These are phyloP conservation scores for Suillus decipiens DNA, from an alignment of 768 basidiomycete genomes.

Conservation along the genomic window DNA sequence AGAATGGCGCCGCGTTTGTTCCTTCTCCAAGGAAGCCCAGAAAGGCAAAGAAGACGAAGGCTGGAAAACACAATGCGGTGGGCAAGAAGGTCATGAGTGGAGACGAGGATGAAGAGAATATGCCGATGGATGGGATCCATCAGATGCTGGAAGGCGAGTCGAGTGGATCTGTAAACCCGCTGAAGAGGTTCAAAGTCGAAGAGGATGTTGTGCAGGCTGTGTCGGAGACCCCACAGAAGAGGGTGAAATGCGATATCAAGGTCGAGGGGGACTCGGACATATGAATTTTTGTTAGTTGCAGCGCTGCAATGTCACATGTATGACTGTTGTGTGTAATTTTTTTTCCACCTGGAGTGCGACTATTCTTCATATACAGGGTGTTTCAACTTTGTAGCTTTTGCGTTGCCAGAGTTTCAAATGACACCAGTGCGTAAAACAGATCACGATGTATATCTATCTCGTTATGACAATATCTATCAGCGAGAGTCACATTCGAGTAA, in stretches of 20 bases:
- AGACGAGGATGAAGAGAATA: constrained; percentile 6
- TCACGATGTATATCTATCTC: no score
- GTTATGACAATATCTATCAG: no score
- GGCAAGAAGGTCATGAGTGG: constrained; percentile 15
- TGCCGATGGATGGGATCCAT: constrained; percentile 9
- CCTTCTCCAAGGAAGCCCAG: constrained; percentile 52
- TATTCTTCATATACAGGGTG: neutral
- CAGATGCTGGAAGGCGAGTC: constrained; percentile 8
- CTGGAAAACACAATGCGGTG: constrained; percentile 15
- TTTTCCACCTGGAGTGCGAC: neutral
- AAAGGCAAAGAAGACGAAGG: constrained; percentile 38
- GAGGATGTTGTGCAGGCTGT: constrained; percentile 30
- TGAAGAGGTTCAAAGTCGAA: constrained; percentile 22
- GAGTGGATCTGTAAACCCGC: constrained; percentile 7
- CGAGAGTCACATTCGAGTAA: no score
- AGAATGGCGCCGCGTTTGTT: constrained; percentile 58
- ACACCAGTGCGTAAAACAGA: no score
- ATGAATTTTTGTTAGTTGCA: neutral
- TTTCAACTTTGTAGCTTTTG: no score
- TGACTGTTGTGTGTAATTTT: neutral
- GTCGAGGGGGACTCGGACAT: constrained; percentile 8
- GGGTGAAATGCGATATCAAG: constrained; percentile 23
- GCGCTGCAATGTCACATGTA: neutral
- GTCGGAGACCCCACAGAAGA: constrained; percentile 29
- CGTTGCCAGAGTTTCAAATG: no score